These are phyloP conservation scores for Vanderwaltozyma yarrowii DNA, from an alignment of 805 yeast genomes.

Conservation along the genomic window DNA sequence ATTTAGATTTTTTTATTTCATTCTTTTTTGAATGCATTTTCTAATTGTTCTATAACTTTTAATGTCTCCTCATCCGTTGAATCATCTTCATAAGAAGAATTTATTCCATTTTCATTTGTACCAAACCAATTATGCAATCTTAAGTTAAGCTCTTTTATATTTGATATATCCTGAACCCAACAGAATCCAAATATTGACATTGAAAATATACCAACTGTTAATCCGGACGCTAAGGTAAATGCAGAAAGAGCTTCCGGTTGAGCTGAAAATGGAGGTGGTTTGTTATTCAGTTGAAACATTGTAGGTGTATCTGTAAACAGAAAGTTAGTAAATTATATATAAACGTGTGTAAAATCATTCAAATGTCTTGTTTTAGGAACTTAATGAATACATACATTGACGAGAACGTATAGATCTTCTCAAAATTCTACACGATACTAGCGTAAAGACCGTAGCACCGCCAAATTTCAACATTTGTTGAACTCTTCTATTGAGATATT, in stretches of 20 bases:
- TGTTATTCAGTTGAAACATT: constrained; percentile 74
- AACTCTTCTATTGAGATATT: constrained; percentile 38
- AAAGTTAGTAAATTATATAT: not conserved
- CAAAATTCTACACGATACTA: constrained; percentile 63
- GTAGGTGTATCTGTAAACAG: constrained; percentile 52
- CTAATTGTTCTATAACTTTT: not conserved
- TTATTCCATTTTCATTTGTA: not conserved
- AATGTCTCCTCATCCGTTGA: not conserved
- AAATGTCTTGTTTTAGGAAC: too few relatives aligned
- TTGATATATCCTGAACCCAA: constrained; percentile 69
- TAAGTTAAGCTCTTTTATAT: constrained; percentile 46
- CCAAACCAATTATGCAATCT: not conserved
- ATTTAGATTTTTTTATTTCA: too few relatives aligned
- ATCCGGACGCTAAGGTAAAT: constrained; percentile 64
- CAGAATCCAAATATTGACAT: constrained; percentile 64
- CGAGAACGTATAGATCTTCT: constrained; percentile 64
- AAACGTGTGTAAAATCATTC: too few relatives aligned
- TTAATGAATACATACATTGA: constrained; percentile 46
- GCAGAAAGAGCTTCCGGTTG: constrained; percentile 80
- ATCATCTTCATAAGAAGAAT: not conserved
- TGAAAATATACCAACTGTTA: constrained; percentile 60
- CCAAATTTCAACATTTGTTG: constrained; percentile 63
- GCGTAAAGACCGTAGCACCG: constrained; percentile 61
- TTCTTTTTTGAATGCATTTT: not conserved
- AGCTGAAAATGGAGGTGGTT: constrained; percentile 72